These are phyloP conservation scores for Arabidopsis thaliana DNA, from an alignment of 345 rosid genomes.

Conservation along the genomic window DNA sequence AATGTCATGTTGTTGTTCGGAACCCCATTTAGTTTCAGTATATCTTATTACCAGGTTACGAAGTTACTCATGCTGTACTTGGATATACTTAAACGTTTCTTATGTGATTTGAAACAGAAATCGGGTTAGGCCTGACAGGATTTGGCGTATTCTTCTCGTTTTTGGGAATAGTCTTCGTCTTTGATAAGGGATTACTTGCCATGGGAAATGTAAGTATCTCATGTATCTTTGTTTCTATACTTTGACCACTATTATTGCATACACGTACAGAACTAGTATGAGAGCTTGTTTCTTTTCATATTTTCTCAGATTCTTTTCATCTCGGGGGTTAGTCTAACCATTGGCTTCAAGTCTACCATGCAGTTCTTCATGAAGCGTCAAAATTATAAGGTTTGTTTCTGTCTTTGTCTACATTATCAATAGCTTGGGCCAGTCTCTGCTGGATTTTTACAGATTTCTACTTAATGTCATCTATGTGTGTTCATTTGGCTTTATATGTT, in stretches of 20 bases:
- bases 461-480: not conserved
- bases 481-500: conserved; percentile 21
- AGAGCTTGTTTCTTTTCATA: too few species aligned
- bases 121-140: conserved; percentile 95
- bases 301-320: too few species aligned
- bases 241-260: too few species aligned
- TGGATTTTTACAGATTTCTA: not conserved
- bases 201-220: too few species aligned
- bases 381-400: conserved; percentile 73
- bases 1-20: not conserved
- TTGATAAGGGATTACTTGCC: conserved; percentile 83
- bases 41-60: not conserved
- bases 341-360: conserved; percentile 73
- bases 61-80: not conserved
- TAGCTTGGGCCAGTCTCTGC: conserved; percentile 21
- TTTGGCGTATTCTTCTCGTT: conserved; percentile 94
- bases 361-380: conserved; percentile 95
- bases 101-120: conserved; percentile 54
- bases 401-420: conserved; percentile 7
- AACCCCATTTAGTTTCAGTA: not conserved
- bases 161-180: conserved; percentile 83
- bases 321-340: conserved; percentile 49
- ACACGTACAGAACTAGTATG: too few species aligned
- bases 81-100: not conserved
- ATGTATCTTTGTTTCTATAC: too few species aligned